Evolutionary conservation across 2,329 filamentous ascomycete genomes (phyloP).

Genomic region (Fusarium sacchari): DNA sequence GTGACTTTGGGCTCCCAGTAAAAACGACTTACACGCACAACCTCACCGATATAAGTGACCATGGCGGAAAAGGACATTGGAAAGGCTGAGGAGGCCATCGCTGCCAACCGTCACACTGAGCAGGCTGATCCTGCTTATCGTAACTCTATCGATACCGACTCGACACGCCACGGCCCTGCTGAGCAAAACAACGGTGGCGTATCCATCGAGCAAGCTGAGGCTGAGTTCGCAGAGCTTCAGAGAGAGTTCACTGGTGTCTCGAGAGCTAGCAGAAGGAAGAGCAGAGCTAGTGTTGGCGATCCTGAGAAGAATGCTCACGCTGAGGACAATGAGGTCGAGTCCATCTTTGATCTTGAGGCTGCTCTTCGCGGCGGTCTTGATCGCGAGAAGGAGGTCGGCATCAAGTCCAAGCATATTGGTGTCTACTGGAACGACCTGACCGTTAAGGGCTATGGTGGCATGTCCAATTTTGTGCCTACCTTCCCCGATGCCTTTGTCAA

Average conservation of each 20-base stretch:
- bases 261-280: slow-evolving; percentile 55
- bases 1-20: slow-evolving; percentile 43
- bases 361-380: slow-evolving; percentile 76
- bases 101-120: slow-evolving; percentile 42
- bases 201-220: slow-evolving; percentile 73
- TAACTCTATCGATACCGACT: slow-evolving; percentile 43
- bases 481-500: slow-evolving; percentile 81
- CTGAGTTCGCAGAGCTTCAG: slow-evolving; percentile 75
- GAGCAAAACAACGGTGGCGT: slow-evolving; percentile 57
- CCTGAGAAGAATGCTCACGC: slow-evolving; percentile 64
- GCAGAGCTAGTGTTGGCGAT: slow-evolving; percentile 53
- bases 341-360: slow-evolving; percentile 77
- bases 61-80: slow-evolving; percentile 46
- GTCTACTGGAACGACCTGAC: slow-evolving; percentile 83
- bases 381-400: slow-evolving; percentile 80
- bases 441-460: slow-evolving; percentile 78
- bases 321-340: slow-evolving; percentile 56
- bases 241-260: slow-evolving; percentile 68
- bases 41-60: background rate
- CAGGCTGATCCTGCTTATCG: slow-evolving; percentile 40
- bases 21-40: background rate
- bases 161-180: slow-evolving; percentile 41
- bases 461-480: slow-evolving; percentile 76
- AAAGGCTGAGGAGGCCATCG: slow-evolving; percentile 45
- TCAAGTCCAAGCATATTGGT: slow-evolving; percentile 81